phyloP scores from a whole-genome alignment of 2,329 filamentous ascomycete genomes.

The Penicillium sp. region DNA sequence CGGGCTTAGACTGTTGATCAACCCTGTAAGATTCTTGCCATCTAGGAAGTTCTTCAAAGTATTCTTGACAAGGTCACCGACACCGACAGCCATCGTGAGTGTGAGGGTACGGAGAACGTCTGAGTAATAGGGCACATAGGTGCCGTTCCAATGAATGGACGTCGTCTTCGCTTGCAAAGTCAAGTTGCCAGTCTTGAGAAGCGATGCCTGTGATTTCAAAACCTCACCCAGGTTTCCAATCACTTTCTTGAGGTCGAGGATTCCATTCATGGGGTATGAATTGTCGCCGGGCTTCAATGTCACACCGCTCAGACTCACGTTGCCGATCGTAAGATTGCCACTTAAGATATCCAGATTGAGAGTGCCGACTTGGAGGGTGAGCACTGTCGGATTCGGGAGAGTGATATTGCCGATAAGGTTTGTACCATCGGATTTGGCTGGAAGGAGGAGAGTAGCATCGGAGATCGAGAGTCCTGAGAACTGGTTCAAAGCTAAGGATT shows the following conservation, averaged over 20 bases:
- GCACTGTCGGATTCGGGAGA: slow-evolving; percentile 21
- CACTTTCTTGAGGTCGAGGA: slow-evolving; percentile 14
- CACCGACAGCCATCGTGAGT: slow-evolving; percentile 12
- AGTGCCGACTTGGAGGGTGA: slow-evolving; percentile 22
- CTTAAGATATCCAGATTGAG: slow-evolving; percentile 21
- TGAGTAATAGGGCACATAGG: slow-evolving; percentile 20
- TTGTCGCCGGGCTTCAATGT: slow-evolving; percentile 22
- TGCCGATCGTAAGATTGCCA: slow-evolving; percentile 18
- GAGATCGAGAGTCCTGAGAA: slow-evolving; percentile 20
- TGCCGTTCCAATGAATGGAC: slow-evolving; percentile 16
- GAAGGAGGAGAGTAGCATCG: slow-evolving; percentile 20
- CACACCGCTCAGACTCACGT: slow-evolving; percentile 17
- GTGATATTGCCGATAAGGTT: slow-evolving; percentile 23
- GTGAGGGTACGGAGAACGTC: slow-evolving; percentile 16
- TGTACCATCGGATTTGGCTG: slow-evolving; percentile 17
- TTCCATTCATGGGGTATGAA: slow-evolving; percentile 16
- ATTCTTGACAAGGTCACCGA: slow-evolving; percentile 20
- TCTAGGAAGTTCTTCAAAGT: slow-evolving; percentile 10
- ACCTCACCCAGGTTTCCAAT: slow-evolving; percentile 14
- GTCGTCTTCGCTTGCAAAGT: slow-evolving; percentile 11
- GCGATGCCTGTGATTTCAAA: slow-evolving; percentile 13
- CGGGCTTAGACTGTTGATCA: neutral
- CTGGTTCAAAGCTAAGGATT: slow-evolving; percentile 17
- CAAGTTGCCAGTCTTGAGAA: slow-evolving; percentile 12
- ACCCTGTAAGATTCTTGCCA: slow-evolving; percentile 3